Evolutionary conservation across 1,284 basidiomycete genomes (phyloP).

Genomic region (Cryptococcus maquisensis): DNA sequence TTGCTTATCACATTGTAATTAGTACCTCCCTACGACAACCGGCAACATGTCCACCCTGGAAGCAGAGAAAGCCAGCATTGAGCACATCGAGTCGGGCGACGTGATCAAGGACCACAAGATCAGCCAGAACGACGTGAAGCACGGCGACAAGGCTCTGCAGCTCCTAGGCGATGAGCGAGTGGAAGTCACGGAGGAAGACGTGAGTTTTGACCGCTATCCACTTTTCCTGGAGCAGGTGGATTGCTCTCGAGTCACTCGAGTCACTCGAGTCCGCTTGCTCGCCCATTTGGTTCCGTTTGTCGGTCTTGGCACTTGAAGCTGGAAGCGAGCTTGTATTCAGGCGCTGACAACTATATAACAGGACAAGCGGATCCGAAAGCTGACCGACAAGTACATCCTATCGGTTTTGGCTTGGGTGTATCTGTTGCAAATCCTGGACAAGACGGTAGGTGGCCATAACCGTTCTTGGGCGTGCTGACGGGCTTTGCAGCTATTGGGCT

Average conservation of each 20-base stretch:
- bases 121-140: conserved; percentile 11
- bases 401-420: conserved; percentile 40
- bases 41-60: conserved; percentile 7
- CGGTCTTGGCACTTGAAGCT: background rate
- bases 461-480: background rate
- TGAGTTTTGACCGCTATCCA: conserved; percentile 6
- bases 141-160: conserved; percentile 27
- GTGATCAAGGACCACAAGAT: conserved; percentile 6
- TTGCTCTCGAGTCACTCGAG: too few relatives aligned
- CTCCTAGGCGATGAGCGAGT: conserved; percentile 26
- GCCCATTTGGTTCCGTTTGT: too few relatives aligned
- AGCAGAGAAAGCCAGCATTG: conserved; percentile 16
- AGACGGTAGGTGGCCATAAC: conserved; percentile 23
- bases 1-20: too few relatives aligned
- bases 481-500: conserved; percentile 23
- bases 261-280: too few relatives aligned
- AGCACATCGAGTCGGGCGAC: conserved; percentile 18
- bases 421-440: conserved; percentile 45
- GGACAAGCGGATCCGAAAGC: conserved; percentile 22
- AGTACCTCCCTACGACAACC: background rate
- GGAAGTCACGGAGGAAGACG: conserved; percentile 28
- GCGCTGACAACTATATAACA: conserved; percentile 1
- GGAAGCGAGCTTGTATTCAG: background rate
- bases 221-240: background rate
- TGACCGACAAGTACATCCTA: conserved; percentile 33